Evolutionary conservation across 345 rosid genomes (phyloP).

Genomic region (Eucalyptus lansdowneana): DNA sequence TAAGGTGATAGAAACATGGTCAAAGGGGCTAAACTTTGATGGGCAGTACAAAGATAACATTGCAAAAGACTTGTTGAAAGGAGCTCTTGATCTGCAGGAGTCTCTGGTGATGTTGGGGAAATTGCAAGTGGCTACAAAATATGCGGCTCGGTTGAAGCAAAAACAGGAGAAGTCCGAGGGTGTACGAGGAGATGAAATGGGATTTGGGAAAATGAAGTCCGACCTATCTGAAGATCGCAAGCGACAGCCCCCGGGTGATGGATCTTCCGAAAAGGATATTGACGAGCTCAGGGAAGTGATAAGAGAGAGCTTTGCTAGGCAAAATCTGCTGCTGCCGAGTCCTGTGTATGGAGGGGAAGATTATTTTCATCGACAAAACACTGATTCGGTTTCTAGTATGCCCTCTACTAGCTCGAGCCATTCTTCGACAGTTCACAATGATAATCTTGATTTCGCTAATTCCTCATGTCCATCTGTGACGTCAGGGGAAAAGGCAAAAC

Average conservation of each 20-base stretch:
- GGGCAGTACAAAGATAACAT: conserved; percentile 34
- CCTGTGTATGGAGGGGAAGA: not conserved
- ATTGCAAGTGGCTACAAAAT: conserved; percentile 63
- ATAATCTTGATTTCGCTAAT: conserved; percentile 15
- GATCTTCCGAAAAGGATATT: conserved; percentile 35
- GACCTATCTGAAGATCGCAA: conserved; percentile 7
- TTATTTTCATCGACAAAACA: conserved; percentile 5
- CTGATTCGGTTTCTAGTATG: conserved; percentile 29
- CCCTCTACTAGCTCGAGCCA: conserved; percentile 67
- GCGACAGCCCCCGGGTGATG: conserved; percentile 25
- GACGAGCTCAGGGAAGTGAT: conserved; percentile 56
- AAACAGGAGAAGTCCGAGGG: conserved; percentile 17
- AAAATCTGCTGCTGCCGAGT: conserved; percentile 25
- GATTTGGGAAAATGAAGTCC: conserved; percentile 16
- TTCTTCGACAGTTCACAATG: conserved; percentile 18
- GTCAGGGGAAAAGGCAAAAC: conserved; percentile 10
- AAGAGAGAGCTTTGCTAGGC: conserved; percentile 46
- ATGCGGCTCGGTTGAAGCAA: conserved; percentile 32
- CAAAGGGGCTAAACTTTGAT: conserved; percentile 26
- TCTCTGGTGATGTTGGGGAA: conserved; percentile 64
- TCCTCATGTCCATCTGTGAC: conserved; percentile 18
- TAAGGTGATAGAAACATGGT: conserved; percentile 50
- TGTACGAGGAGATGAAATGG: conserved; percentile 2
- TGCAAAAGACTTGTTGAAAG: conserved; percentile 63
- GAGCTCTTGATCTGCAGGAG: conserved; percentile 84